These are phyloP conservation scores for Gynandropsis gynandra DNA, from an alignment of 345 rosid genomes.

Conservation along the genomic window DNA sequence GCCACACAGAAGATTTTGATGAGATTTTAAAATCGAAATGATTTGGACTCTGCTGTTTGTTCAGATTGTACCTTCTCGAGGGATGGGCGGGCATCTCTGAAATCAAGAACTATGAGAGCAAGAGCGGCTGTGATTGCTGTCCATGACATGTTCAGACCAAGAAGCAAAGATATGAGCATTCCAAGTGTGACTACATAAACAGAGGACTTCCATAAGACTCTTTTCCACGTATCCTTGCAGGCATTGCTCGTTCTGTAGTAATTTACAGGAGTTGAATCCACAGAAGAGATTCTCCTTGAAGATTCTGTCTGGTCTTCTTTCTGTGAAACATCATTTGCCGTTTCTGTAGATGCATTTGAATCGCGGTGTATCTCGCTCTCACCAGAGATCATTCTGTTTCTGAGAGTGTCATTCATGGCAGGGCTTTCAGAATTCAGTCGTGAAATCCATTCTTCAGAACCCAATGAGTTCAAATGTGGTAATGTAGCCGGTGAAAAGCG, in stretches of 20 bases:
- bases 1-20: not conserved
- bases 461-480: slow-evolving; percentile 38
- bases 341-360: slow-evolving; percentile 41
- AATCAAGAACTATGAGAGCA: slow-evolving; percentile 77
- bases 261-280: not conserved
- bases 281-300: slow-evolving; percentile 14
- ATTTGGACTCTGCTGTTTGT: no score
- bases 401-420: slow-evolving; percentile 25
- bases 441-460: slow-evolving; percentile 40
- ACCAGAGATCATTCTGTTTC: slow-evolving; percentile 34
- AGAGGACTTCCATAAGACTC: slow-evolving; percentile 46
- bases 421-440: slow-evolving; percentile 30
- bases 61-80: slow-evolving; percentile 54
- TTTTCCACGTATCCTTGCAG: slow-evolving; percentile 37
- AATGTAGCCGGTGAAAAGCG: slow-evolving; percentile 66
- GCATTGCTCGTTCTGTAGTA: slow-evolving; percentile 21
- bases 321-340: slow-evolving; percentile 10
- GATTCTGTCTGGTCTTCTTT: slow-evolving; percentile 26
- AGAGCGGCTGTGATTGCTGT: slow-evolving; percentile 77
- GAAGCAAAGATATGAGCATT: slow-evolving; percentile 55
- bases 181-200: slow-evolving; percentile 61
- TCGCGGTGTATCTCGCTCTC: slow-evolving; percentile 30
- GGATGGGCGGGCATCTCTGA: slow-evolving; percentile 70
- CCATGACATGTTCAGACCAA: slow-evolving; percentile 90
- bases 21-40: no score